Evolutionary conservation across 2,329 filamentous ascomycete species (phyloP).

Genomic region (Graphilbum ipis-grandicollis): DNA sequence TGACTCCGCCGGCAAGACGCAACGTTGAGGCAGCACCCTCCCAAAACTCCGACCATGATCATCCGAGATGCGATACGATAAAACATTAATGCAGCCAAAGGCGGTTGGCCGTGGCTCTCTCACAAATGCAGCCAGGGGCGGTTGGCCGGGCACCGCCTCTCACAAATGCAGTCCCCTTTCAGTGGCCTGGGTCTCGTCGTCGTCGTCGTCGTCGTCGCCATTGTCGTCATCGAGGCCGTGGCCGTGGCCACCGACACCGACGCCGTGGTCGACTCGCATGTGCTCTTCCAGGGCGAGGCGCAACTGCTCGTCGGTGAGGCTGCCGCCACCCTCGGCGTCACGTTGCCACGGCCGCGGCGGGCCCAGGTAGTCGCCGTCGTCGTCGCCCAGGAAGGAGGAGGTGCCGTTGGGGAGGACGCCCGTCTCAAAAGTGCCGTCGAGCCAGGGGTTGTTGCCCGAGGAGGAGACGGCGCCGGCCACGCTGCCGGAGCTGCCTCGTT

Average conservation of each 20-base stretch:
- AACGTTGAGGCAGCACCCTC: no score
- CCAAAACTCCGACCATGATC: no score
- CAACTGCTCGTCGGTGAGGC: conserved; percentile 41
- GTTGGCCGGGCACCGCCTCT: conserved; percentile 8
- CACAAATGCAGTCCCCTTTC: conserved; percentile 47
- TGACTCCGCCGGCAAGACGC: no score
- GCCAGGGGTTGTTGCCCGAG: conserved; percentile 27
- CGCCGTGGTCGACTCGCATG: conserved; percentile 29
- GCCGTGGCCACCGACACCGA: neutral
- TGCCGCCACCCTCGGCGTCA: conserved; percentile 19
- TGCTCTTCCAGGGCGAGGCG: conserved; percentile 35
- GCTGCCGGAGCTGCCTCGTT: no score
- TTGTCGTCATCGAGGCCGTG: neutral
- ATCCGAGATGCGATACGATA: no score
- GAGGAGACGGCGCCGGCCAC: neutral
- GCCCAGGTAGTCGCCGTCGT: conserved; percentile 17
- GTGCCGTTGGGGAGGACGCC: conserved; percentile 25
- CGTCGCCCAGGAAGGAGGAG: neutral
- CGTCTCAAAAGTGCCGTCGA: conserved; percentile 45
- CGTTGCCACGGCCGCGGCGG: conserved; percentile 1
- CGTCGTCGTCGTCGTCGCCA: conserved; percentile 7
- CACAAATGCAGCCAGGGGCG: no score
- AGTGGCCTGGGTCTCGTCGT: conserved; percentile 16
- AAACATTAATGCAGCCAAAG: no score
- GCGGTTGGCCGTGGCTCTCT: no score